Percentiles rank a stretch among this genome's conserved stretches.
Evolutionary conservation across 1,139 yeast species (phyloP).

Genomic region (Candida sp.): DNA sequence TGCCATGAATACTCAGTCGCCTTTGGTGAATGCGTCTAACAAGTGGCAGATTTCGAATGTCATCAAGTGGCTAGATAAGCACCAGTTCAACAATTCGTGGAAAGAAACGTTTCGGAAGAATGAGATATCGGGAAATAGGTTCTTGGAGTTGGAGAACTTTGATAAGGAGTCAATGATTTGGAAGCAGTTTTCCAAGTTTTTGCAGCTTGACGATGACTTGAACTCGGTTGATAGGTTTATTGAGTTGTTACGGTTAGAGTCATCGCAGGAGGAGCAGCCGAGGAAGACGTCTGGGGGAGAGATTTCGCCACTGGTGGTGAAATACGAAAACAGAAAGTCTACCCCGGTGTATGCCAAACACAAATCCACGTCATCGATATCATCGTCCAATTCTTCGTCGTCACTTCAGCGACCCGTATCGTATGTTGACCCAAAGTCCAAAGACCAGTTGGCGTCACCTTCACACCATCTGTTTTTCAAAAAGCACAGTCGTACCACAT

Average conservation of each 20-base stretch:
- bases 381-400: conserved; percentile 25
- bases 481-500: conserved; percentile 59
- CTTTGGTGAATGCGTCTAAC: conserved; percentile 23
- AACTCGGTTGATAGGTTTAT: conserved; percentile 61
- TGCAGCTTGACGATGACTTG: conserved; percentile 44
- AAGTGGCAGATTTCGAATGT: conserved; percentile 76
- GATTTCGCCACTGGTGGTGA: conserved; percentile 12
- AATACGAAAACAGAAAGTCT: conserved; percentile 36
- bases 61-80: conserved; percentile 63
- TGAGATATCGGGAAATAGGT: conserved; percentile 65
- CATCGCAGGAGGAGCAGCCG: conserved; percentile 8
- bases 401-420: conserved; percentile 31
- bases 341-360: conserved; percentile 32
- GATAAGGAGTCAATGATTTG: conserved; percentile 55
- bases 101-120: conserved; percentile 60
- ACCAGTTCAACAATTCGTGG: conserved; percentile 80
- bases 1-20: conserved; percentile 45
- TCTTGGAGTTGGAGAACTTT: conserved; percentile 71
- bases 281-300: conserved; percentile 3
- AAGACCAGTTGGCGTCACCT: conserved; percentile 43
- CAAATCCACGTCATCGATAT: conserved; percentile 24
- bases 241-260: conserved; percentile 31
- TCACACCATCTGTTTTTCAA: conserved; percentile 59
- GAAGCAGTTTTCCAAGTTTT: conserved; percentile 48
- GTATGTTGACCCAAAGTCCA: conserved; percentile 48